Evolutionary conservation across 805 yeast genomes (phyloP).

Genomic region (Yamadazyma insecticola): DNA sequence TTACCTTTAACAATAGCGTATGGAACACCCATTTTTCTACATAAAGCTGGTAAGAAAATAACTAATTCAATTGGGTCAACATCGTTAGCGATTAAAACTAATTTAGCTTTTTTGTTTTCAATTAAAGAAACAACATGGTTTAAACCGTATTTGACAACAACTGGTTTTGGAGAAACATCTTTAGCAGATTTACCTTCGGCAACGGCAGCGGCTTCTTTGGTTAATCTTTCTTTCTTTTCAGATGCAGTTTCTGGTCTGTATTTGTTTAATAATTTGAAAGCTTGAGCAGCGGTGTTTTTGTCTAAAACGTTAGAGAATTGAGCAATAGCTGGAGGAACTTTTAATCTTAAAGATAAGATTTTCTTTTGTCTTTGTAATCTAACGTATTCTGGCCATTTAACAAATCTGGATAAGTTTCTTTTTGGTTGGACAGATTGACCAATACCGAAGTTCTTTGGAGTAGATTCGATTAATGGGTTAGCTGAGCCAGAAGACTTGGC

Average conservation of each 20-base stretch:
- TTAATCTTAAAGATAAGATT: constrained; percentile 89
- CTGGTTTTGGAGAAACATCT: constrained; percentile 96
- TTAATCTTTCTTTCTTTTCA: constrained; percentile 98
- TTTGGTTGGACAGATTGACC: constrained; percentile 96
- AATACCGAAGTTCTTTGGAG: constrained; percentile 92
- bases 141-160: constrained; percentile 95
- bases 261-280: constrained; percentile 96
- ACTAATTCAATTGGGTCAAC: constrained; percentile 99
- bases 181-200: constrained; percentile 97
- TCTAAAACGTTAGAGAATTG: constrained; percentile 95
- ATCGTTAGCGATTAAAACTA: constrained; percentile 96
- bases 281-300: constrained; percentile 97
- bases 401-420: constrained; percentile 94
- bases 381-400: constrained; percentile 98
- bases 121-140: constrained; percentile 97
- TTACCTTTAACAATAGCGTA: constrained; percentile 71
- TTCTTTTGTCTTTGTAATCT: constrained; percentile 99
- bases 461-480: constrained; percentile 87
- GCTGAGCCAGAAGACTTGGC: constrained; percentile 29
- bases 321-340: constrained; percentile 98
- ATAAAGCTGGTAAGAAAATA: constrained; percentile 95
- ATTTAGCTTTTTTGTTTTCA: constrained; percentile 98
- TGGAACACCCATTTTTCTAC: constrained; percentile 99
- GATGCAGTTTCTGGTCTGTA: constrained; percentile 97
- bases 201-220: constrained; percentile 98